phyloP scores from a whole-genome alignment of 2,329 filamentous ascomycete species.

The Colletotrichum musicola region DNA sequence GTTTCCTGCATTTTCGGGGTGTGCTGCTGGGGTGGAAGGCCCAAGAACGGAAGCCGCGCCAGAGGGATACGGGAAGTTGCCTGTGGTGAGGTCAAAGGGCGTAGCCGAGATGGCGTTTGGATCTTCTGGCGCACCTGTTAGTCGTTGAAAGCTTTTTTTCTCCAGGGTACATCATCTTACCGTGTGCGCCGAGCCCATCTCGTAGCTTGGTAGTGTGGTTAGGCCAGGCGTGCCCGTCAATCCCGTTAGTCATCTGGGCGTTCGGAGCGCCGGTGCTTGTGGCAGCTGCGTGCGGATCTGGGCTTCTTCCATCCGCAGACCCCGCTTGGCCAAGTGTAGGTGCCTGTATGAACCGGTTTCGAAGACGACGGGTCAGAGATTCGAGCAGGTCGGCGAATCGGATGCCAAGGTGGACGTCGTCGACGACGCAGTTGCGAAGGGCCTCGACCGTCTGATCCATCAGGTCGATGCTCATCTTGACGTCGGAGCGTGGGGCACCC shows the following conservation, averaged over 20 bases:
- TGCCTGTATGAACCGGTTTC: constrained; percentile 79
- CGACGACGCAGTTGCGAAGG: constrained; percentile 82
- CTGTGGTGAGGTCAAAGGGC: constrained; percentile 69
- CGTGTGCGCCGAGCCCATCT: constrained; percentile 54
- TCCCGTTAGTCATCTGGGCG: constrained; percentile 23
- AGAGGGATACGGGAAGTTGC: constrained; percentile 66
- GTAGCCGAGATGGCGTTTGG: constrained; percentile 69
- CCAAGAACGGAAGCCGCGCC: constrained; percentile 62
- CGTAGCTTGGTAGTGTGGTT: constrained; percentile 55
- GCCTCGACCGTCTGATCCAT: constrained; percentile 82
- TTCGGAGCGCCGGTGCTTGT: constrained; percentile 36
- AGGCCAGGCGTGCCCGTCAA: constrained; percentile 41
- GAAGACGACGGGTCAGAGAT: constrained; percentile 79
- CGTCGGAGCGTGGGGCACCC: constrained; percentile 82
- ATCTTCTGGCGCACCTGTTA: constrained; percentile 27
- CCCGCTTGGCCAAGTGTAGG: constrained; percentile 59
- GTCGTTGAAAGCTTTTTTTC: constrained; percentile 30
- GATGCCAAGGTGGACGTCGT: constrained; percentile 88
- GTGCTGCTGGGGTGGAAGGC: constrained; percentile 62
- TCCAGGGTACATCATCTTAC: constrained; percentile 42
- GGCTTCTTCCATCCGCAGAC: constrained; percentile 57
- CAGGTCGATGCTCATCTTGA: constrained; percentile 79
- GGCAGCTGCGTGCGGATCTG: constrained; percentile 47
- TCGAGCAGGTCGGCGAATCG: constrained; percentile 87
- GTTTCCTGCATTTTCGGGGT: constrained; percentile 46